phyloP scores from a whole-genome alignment of 306 rosid species.

The Mimosa bimucronata region DNA sequence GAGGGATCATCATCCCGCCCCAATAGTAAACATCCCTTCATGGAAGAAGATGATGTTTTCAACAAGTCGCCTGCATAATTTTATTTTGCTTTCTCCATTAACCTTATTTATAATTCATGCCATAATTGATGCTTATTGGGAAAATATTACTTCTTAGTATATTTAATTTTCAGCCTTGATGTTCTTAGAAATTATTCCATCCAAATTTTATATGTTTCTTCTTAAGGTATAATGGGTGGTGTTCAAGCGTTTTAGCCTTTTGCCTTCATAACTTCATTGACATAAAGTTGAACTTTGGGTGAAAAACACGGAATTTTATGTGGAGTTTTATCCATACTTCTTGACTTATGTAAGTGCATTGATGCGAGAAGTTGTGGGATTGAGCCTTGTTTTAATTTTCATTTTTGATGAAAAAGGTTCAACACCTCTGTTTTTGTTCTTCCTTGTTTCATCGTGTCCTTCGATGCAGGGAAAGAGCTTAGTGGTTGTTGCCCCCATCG shows the following conservation, averaged over 20 bases:
- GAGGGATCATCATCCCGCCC: conserved; percentile 59
- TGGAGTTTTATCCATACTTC: neutral
- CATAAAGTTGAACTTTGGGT: neutral
- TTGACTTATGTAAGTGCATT: neutral
- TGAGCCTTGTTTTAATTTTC: conserved; percentile 2
- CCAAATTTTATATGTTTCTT: too few species aligned
- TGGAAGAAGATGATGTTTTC: conserved; percentile 53
- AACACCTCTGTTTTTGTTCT: too few species aligned
- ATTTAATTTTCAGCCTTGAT: too few species aligned
- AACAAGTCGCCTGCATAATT: conserved; percentile 46
- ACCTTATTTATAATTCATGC: conserved; percentile 40
- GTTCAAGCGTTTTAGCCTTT: neutral
- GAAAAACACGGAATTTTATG: neutral
- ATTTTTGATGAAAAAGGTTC: neutral
- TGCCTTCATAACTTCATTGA: neutral
- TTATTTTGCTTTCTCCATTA: conserved; percentile 25
- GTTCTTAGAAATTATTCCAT: too few species aligned
- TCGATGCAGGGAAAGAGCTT: too few species aligned
- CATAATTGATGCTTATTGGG: neutral
- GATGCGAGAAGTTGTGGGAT: neutral
- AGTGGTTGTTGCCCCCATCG: too few species aligned
- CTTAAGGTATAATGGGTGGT: neutral
- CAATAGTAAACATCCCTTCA: conserved; percentile 56
- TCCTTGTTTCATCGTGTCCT: too few species aligned
- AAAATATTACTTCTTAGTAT: neutral